Evolutionary conservation across 305 asterid species (phyloP).

Genomic region (Galium porrigens): DNA sequence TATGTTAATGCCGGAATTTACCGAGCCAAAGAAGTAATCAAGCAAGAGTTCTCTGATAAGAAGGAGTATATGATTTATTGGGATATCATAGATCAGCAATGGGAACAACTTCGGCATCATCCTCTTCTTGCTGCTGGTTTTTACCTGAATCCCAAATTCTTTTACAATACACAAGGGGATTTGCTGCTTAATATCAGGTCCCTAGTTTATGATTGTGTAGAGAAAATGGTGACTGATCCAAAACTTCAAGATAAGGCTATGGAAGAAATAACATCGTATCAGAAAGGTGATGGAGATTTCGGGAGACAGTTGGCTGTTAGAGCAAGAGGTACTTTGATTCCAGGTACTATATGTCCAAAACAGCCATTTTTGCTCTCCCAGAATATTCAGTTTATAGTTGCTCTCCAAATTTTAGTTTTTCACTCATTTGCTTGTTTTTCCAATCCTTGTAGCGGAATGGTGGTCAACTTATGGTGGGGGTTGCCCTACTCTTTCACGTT

Average conservation of each 20-base stretch:
- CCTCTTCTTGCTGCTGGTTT: constrained; percentile 90
- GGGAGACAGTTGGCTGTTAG: constrained; percentile 85
- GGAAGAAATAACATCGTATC: constrained; percentile 64
- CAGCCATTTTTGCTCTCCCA: too few relatives aligned
- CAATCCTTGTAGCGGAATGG: constrained; percentile 62
- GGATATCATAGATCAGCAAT: constrained; percentile 65
- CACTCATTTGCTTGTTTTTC: not conserved
- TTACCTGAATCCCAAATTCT: constrained; percentile 75
- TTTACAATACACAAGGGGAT: constrained; percentile 67
- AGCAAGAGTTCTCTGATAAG: constrained; percentile 50
- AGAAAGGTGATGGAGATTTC: constrained; percentile 66
- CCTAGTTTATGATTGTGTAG: constrained; percentile 61
- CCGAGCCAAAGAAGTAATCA: constrained; percentile 73
- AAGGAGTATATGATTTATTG: constrained; percentile 56
- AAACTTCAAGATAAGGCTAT: constrained; percentile 59
- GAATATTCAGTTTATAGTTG: not conserved
- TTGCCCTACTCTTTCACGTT: constrained; percentile 73
- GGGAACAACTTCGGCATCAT: constrained; percentile 66
- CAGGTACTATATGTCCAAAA: constrained; percentile 34
- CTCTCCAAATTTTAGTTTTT: not conserved
- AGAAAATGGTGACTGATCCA: constrained; percentile 64
- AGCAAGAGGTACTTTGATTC: constrained; percentile 68
- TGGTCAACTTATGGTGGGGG: constrained; percentile 85
- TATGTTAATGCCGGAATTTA: constrained; percentile 69
- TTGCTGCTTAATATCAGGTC: constrained; percentile 55